These are phyloP conservation scores for Knoxdaviesia capensis DNA, from an alignment of 2,329 filamentous ascomycete species.

Conservation along the genomic window DNA sequence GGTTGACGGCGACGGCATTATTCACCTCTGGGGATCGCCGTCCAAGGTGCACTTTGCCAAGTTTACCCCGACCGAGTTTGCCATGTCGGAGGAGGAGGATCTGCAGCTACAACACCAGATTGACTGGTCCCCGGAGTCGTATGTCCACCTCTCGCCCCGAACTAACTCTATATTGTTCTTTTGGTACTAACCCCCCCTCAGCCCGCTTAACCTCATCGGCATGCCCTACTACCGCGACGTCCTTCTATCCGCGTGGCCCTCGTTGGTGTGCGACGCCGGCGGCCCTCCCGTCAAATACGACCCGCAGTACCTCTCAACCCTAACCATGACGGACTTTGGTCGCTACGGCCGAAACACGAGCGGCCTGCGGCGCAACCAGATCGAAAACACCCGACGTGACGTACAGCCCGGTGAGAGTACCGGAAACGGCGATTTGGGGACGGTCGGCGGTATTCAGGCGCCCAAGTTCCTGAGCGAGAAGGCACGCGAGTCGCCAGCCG, in stretches of 20 bases:
- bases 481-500: conserved; percentile 44
- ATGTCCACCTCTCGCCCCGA: conserved; percentile 13
- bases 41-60: conserved; percentile 76
- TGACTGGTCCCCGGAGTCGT: conserved; percentile 55
- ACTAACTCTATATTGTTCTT: neutral
- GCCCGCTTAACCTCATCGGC: conserved; percentile 66
- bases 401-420: too few relatives aligned
- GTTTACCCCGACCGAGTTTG: conserved; percentile 59
- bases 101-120: conserved; percentile 15
- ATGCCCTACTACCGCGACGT: conserved; percentile 86
- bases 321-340: conserved; percentile 56
- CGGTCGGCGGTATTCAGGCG: conserved; percentile 42
- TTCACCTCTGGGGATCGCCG: conserved; percentile 79
- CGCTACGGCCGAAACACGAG: conserved; percentile 60
- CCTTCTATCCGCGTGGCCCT: conserved; percentile 79
- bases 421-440: conserved; percentile 30
- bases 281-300: conserved; percentile 64
- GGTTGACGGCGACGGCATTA: conserved; percentile 55
- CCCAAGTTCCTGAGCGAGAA: conserved; percentile 95
- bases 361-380: conserved; percentile 59
- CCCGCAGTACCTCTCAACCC: conserved; percentile 41
- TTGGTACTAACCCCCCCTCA: conserved; percentile 12
- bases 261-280: conserved; percentile 67
- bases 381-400: conserved; percentile 45
- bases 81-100: conserved; percentile 33